Evolutionary conservation across 495 filamentous ascomycete genomes (phyloP).

Genomic region (Podospora pseudopauciseta): DNA sequence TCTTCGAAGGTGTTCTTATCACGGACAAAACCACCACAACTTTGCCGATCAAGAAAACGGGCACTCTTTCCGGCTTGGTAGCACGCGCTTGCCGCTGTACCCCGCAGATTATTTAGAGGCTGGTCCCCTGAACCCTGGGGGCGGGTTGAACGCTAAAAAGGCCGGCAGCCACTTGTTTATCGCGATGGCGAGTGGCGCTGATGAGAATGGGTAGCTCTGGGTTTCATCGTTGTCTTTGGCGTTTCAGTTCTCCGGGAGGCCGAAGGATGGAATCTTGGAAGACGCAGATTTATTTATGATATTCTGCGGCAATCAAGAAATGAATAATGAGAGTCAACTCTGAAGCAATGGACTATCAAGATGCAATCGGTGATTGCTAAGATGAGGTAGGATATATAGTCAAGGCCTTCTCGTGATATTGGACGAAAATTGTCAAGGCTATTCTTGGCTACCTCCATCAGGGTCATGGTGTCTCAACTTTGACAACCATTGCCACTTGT

Average conservation of each 20-base stretch:
- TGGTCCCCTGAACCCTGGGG: background rate
- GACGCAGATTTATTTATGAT: background rate
- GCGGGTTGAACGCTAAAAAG: background rate
- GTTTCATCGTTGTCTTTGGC: conserved; percentile 12
- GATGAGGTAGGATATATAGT: background rate
- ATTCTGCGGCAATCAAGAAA: background rate
- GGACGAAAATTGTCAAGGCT: background rate
- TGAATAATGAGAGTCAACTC: background rate
- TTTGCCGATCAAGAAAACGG: background rate
- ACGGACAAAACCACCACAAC: background rate
- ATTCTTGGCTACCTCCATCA: background rate
- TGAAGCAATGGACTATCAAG: too few species aligned
- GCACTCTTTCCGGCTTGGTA: background rate
- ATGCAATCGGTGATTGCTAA: too few species aligned
- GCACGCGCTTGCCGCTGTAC: background rate
- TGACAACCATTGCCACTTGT: background rate
- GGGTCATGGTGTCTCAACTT: background rate
- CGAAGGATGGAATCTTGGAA: background rate
- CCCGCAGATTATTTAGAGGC: background rate
- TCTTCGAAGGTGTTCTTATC: background rate
- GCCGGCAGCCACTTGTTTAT: background rate
- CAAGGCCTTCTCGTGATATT: background rate
- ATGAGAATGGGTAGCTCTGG: conserved; percentile 6
- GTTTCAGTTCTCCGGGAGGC: conserved; percentile 13
- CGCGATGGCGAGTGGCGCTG: conserved; percentile 13